These are phyloP conservation scores for Candida tunisiensis DNA, from an alignment of 1,139 yeast genomes.

Conservation along the genomic window DNA sequence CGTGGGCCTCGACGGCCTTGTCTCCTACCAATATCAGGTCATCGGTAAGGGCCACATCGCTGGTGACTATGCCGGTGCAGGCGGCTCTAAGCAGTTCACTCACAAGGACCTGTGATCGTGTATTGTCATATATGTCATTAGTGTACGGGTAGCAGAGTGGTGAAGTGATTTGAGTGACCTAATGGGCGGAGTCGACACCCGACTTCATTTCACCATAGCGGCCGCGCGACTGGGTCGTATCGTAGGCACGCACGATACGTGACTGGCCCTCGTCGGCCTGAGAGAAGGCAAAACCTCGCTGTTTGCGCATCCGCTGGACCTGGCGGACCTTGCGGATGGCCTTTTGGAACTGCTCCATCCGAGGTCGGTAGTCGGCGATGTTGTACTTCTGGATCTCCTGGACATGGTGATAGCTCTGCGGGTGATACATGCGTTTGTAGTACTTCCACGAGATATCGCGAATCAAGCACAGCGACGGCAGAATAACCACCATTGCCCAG, in stretches of 20 bases:
- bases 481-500: conserved; percentile 70
- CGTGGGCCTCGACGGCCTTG: conserved; percentile 92
- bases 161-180: no score
- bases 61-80: conserved; percentile 83
- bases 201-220: conserved; percentile 1
- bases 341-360: conserved; percentile 92
- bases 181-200: background rate
- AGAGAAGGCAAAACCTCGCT: conserved; percentile 96
- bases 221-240: conserved; percentile 43
- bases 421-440: conserved; percentile 78
- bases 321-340: conserved; percentile 96
- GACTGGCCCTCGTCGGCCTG: conserved; percentile 94
- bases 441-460: conserved; percentile 93
- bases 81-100: conserved; percentile 66
- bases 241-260: conserved; percentile 80
- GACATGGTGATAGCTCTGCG: conserved; percentile 85
- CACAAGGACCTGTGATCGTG: conserved; percentile 31
- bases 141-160: no score
- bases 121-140: no score
- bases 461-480: conserved; percentile 60
- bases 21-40: conserved; percentile 86
- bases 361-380: conserved; percentile 84
- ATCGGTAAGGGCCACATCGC: conserved; percentile 88
- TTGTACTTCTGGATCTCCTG: conserved; percentile 95
- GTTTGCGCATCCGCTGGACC: conserved; percentile 95